Evolutionary conservation across 257 asterid species (phyloP).

Genomic region (Solanum pinnatisectum): DNA sequence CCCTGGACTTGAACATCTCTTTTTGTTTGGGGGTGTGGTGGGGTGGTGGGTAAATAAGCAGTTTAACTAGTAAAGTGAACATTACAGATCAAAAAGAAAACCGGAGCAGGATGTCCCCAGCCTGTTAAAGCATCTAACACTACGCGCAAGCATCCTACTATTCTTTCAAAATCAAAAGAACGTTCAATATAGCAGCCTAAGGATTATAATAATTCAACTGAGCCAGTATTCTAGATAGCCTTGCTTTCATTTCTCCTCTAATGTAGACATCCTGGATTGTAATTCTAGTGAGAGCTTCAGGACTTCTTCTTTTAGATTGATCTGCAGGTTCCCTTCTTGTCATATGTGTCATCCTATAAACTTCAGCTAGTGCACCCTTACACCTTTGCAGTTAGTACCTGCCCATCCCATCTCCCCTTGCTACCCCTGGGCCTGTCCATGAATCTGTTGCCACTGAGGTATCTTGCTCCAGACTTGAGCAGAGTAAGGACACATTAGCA

Average conservation of each 20-base stretch:
- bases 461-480: too few species aligned
- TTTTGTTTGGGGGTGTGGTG: too few species aligned
- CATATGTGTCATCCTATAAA: not conserved
- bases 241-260: not conserved
- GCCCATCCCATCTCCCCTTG: not conserved
- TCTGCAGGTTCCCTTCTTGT: not conserved
- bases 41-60: not conserved
- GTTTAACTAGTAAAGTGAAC: not conserved
- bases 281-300: not conserved
- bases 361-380: not conserved
- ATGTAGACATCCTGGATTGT: not conserved
- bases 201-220: not conserved
- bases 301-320: not conserved
- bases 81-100: too few species aligned
- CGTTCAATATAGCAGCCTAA: not conserved
- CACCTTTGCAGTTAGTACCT: not conserved
- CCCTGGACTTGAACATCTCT: not conserved
- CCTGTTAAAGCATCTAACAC: not conserved
- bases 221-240: not conserved
- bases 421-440: not conserved
- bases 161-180: not conserved
- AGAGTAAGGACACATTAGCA: too few species aligned
- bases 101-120: not conserved
- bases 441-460: too few species aligned
- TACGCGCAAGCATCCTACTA: not conserved